Percentiles rank a stretch among this genome's conserved stretches.
These are phyloP conservation scores for Penicillium cosmopolitanum DNA, from an alignment of 495 filamentous ascomycete species.

Conservation along the genomic window DNA sequence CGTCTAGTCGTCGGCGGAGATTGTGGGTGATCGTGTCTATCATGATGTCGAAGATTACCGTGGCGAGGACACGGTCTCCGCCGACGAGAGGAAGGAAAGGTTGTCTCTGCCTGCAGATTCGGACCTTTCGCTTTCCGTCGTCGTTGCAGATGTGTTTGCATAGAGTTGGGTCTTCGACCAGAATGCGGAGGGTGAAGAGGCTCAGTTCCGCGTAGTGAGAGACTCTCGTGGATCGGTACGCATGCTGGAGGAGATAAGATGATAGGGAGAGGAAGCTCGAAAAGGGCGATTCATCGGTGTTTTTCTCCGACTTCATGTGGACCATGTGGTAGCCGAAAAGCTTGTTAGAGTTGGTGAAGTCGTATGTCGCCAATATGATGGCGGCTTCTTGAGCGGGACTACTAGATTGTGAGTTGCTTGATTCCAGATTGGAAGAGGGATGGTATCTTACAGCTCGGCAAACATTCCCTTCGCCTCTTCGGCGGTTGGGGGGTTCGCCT, in stretches of 20 bases:
- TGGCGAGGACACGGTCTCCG: slow-evolving; percentile 70
- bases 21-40: slow-evolving; percentile 95
- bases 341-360: slow-evolving; percentile 94
- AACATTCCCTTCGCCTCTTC: slow-evolving; percentile 84
- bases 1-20: slow-evolving; percentile 80
- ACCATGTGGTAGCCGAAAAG: slow-evolving; percentile 89
- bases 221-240: slow-evolving; percentile 77
- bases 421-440: not conserved
- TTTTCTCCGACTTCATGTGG: slow-evolving; percentile 59
- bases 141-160: slow-evolving; percentile 87
- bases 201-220: slow-evolving; percentile 81
- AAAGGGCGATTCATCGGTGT: slow-evolving; percentile 75
- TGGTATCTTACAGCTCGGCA: slow-evolving; percentile 57
- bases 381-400: slow-evolving; percentile 81
- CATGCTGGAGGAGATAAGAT: slow-evolving; percentile 92
- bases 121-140: slow-evolving; percentile 73
- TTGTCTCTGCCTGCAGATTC: slow-evolving; percentile 87
- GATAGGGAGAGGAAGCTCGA: slow-evolving; percentile 82
- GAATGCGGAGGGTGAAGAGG: slow-evolving; percentile 79
- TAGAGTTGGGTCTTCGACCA: slow-evolving; percentile 83
- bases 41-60: slow-evolving; percentile 80
- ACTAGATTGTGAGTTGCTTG: slow-evolving; percentile 28
- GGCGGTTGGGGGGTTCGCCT: slow-evolving; percentile 54
- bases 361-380: slow-evolving; percentile 82
- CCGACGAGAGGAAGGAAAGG: slow-evolving; percentile 80